Percentiles rank a stretch among this genome's conserved stretches.
Conservation (phyloP, 805 yeast species). For the Wickerhamiella brachini region DNA sequence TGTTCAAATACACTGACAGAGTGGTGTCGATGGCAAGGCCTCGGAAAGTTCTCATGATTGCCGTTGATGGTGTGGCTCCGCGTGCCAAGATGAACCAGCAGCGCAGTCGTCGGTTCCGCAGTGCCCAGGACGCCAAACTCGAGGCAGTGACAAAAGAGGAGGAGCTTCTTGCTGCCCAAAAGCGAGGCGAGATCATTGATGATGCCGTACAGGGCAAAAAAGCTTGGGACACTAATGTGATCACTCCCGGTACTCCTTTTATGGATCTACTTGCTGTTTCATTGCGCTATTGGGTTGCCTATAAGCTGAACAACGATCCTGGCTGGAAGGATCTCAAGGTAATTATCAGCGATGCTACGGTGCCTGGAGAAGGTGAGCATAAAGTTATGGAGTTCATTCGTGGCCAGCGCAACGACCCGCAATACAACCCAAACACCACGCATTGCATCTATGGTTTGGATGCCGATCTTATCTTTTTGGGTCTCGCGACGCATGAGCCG, state of each 20-base stretch:
- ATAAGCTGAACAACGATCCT: conserved; percentile 75
- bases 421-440: conserved; percentile 82
- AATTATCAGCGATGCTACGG: conserved; percentile 87
- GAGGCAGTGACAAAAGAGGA: conserved; percentile 53
- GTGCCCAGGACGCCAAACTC: conserved; percentile 81
- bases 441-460: conserved; percentile 96
- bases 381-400: conserved; percentile 93
- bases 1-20: conserved; percentile 83
- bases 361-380: conserved; percentile 99
- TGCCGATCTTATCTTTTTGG: conserved; percentile 93
- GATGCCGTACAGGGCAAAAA: conserved; percentile 57
- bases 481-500: conserved; percentile 96
- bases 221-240: conserved; percentile 90
- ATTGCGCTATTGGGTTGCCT: conserved; percentile 82
- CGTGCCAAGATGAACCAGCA: conserved; percentile 97
- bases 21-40: conserved; percentile 92
- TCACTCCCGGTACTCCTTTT: conserved; percentile 97
- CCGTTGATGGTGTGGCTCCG: conserved; percentile 99
- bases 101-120: conserved; percentile 80
- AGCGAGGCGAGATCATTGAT: conserved; percentile 63
- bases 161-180: conserved; percentile 40
- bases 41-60: conserved; percentile 79
- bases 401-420: conserved; percentile 73
- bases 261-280: conserved; percentile 82
- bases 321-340: conserved; percentile 88